These are phyloP conservation scores for Fusarium humuli DNA, from an alignment of 2,329 filamentous ascomycete species.

Conservation along the genomic window DNA sequence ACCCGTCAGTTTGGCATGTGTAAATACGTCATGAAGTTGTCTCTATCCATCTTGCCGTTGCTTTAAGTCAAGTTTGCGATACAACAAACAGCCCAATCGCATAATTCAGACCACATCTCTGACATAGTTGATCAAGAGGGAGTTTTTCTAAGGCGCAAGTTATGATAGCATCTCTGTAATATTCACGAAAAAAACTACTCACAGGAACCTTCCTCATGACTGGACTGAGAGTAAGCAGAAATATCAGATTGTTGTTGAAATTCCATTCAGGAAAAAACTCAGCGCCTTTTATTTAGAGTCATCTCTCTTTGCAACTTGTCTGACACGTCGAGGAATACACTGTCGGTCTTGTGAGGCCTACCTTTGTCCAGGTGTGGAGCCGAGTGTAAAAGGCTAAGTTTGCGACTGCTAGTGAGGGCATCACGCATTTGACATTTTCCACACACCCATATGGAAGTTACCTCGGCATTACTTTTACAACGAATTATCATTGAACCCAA, in stretches of 20 bases:
- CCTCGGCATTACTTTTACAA: background rate
- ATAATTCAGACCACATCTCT: background rate
- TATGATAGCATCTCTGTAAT: background rate
- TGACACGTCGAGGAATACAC: background rate
- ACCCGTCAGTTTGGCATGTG: background rate
- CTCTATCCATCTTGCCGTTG: rapidly evolving
- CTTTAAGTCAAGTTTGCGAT: background rate
- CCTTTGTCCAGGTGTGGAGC: background rate
- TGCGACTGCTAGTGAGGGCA: background rate
- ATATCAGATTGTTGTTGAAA: rapidly evolving
- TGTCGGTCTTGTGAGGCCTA: no score
- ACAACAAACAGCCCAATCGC: background rate
- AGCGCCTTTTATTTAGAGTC: no score
- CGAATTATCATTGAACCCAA: background rate
- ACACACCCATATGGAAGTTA: background rate
- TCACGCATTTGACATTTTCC: background rate
- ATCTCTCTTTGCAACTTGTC: rapidly evolving
- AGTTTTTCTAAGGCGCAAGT: no score
- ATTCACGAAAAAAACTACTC: rapidly evolving
- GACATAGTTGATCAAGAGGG: no score
- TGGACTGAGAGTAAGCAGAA: no score
- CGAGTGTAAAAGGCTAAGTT: background rate
- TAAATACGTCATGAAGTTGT: background rate
- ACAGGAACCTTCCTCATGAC: rapidly evolving
- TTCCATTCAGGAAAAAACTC: background rate